Evolutionary conservation across 768 basidiomycete species (phyloP).

Genomic region (Lactifluus echinatus): DNA sequence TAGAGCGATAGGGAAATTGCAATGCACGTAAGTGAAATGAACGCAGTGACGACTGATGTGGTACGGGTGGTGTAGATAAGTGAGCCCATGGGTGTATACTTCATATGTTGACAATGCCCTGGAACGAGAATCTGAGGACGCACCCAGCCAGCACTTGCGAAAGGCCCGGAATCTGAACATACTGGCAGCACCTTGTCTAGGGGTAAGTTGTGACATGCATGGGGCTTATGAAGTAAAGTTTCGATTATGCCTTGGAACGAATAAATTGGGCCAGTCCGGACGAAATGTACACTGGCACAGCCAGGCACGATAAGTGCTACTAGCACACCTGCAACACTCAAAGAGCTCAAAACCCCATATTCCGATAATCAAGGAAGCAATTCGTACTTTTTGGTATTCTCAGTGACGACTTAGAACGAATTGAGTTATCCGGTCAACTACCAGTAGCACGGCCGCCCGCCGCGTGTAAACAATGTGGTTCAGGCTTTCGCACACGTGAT

Average conservation of each 20-base stretch:
- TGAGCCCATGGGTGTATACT: background rate
- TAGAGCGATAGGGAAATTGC: slow-evolving; percentile 9
- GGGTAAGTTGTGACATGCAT: background rate
- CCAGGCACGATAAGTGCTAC: background rate
- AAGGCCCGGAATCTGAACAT: slow-evolving; percentile 18
- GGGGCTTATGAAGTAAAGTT: background rate
- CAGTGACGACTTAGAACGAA: no score
- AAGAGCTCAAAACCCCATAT: no score
- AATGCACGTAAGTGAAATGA: slow-evolving; percentile 10
- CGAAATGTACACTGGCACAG: background rate
- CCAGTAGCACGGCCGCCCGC: background rate
- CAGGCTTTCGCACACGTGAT: no score
- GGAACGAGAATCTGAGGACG: background rate
- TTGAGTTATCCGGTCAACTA: no score
- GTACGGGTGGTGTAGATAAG: background rate
- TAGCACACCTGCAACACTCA: background rate
- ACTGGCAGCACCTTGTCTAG: no score
- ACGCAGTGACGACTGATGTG: slow-evolving; percentile 1
- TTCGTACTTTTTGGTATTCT: no score
- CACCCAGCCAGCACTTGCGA: slow-evolving; percentile 20
- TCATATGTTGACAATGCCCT: background rate
- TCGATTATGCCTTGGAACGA: background rate
- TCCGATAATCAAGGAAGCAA: no score
- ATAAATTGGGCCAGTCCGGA: background rate
- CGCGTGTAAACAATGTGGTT: background rate